These are phyloP conservation scores for Saccharomycopsis fodiens DNA, from an alignment of 805 yeast species.

Conservation along the genomic window DNA sequence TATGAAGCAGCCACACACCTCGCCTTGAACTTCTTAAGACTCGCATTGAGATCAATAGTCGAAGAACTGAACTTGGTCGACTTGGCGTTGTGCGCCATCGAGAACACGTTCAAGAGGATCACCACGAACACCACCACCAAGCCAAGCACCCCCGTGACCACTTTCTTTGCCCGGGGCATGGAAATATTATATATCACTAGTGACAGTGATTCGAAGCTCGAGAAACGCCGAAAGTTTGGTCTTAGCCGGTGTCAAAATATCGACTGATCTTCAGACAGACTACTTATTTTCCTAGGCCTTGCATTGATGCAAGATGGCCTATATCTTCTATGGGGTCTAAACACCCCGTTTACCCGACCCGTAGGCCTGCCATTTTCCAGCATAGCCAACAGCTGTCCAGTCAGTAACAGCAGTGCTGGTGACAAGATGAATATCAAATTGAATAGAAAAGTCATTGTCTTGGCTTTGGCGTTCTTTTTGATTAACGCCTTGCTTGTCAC, in stretches of 20 bases:
- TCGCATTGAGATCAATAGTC: neutral
- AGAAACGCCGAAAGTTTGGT: too few relatives aligned
- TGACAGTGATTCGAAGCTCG: too few relatives aligned
- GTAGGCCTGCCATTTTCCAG: too few relatives aligned
- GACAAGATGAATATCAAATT: neutral
- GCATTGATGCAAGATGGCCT: too few relatives aligned
- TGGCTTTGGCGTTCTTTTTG: slow-evolving; percentile 8
- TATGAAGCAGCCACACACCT: neutral
- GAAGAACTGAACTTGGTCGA: neutral
- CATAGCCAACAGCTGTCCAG: too few relatives aligned
- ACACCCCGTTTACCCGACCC: too few relatives aligned
- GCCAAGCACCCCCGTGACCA: neutral
- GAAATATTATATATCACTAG: too few relatives aligned
- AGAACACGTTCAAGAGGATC: neutral
- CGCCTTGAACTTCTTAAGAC: neutral
- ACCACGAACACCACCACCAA: neutral
- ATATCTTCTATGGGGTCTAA: too few relatives aligned
- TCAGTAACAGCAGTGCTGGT: too few relatives aligned
- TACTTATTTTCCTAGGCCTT: too few relatives aligned
- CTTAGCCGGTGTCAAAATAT: too few relatives aligned
- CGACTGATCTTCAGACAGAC: too few relatives aligned
- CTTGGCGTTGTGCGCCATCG: neutral
- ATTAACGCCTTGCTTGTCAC: slow-evolving; percentile 11
- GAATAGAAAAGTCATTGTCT: slow-evolving; percentile 7
- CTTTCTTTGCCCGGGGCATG: neutral